Evolutionary conservation across 2,329 filamentous ascomycete genomes (phyloP).

Genomic region (Emmonsia crescens): DNA sequence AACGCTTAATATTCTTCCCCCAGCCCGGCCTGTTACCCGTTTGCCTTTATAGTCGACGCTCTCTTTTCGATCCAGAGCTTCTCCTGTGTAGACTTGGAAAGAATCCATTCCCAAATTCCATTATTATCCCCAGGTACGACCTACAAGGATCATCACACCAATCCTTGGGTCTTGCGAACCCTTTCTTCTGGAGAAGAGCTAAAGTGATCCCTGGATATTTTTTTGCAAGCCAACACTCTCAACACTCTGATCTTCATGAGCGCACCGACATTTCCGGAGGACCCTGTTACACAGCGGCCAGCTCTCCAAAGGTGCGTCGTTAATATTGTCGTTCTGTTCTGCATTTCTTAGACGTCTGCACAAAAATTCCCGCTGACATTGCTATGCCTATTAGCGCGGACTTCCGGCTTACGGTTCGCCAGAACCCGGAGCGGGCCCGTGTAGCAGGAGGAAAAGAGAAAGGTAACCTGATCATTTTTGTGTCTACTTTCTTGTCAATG

Average conservation of each 20-base stretch:
- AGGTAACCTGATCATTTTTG: constrained; percentile 35
- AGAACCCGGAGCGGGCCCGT: constrained; percentile 57
- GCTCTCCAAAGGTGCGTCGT: constrained; percentile 32
- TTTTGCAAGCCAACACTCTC: constrained; percentile 9
- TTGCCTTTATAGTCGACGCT: constrained; percentile 11
- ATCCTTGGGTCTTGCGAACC: constrained; percentile 4
- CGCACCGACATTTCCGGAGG: constrained; percentile 31
- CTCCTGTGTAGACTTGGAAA: neutral
- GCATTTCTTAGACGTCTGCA: constrained; percentile 6
- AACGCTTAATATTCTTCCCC: constrained; percentile 9
- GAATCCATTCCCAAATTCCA: neutral
- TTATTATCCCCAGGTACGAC: constrained; percentile 5
- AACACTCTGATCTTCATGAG: constrained; percentile 30
- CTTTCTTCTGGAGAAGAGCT: constrained; percentile 11
- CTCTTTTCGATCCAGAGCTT: neutral
- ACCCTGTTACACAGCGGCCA: constrained; percentile 28
- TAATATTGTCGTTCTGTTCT: constrained; percentile 3
- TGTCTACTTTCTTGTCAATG: neutral
- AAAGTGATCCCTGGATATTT: constrained; percentile 4
- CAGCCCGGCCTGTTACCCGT: constrained; percentile 12
- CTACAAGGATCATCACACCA: constrained; percentile 13
- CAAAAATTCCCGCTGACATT: constrained; percentile 3
- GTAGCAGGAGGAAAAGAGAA: constrained; percentile 66
- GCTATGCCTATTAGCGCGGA: constrained; percentile 26
- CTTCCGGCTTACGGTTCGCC: constrained; percentile 49